Conservation (phyloP, 495 filamentous ascomycete genomes). For the Filosporella fistucella region DNA sequence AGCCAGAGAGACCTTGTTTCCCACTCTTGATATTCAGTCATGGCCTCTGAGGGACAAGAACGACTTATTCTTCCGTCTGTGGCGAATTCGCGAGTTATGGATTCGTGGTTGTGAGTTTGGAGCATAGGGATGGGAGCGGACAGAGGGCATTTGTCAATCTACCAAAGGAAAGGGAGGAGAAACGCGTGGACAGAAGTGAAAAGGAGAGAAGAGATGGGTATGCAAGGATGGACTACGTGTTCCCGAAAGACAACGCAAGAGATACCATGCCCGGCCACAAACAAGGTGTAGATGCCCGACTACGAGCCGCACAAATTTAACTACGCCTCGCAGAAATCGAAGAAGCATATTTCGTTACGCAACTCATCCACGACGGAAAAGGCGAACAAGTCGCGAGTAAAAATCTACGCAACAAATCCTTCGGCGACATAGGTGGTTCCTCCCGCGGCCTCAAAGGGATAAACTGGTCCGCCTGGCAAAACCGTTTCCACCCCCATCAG, state of each 20-base stretch:
- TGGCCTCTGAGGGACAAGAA: slow-evolving; percentile 67
- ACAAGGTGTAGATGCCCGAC: slow-evolving; percentile 45
- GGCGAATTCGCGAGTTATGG: slow-evolving; percentile 69
- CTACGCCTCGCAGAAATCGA: slow-evolving; percentile 69
- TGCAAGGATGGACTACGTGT: slow-evolving; percentile 40
- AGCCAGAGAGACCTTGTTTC: slow-evolving; percentile 41
- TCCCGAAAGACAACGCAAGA: slow-evolving; percentile 34
- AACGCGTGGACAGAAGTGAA: slow-evolving; percentile 24
- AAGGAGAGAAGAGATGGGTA: slow-evolving; percentile 28
- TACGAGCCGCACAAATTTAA: slow-evolving; percentile 58
- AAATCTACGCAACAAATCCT: slow-evolving; percentile 35
- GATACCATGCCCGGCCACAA: slow-evolving; percentile 44
- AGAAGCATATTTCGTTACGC: slow-evolving; percentile 47
- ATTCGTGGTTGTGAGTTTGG: slow-evolving; percentile 64
- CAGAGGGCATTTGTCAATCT: slow-evolving; percentile 54
- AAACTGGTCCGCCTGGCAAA: slow-evolving; percentile 10
- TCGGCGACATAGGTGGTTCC: slow-evolving; percentile 42
- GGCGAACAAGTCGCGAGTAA: slow-evolving; percentile 34
- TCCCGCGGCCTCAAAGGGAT: slow-evolving; percentile 48
- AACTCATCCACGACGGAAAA: slow-evolving; percentile 52
- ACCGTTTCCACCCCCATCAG: slow-evolving; percentile 42
- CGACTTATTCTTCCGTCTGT: slow-evolving; percentile 65
- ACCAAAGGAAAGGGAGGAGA: slow-evolving; percentile 22
- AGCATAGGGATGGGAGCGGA: slow-evolving; percentile 70
- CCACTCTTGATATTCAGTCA: slow-evolving; percentile 76